phyloP scores from a whole-genome alignment of 352 stramenopile genomes.

The Phytophthora tentaculata region DNA sequence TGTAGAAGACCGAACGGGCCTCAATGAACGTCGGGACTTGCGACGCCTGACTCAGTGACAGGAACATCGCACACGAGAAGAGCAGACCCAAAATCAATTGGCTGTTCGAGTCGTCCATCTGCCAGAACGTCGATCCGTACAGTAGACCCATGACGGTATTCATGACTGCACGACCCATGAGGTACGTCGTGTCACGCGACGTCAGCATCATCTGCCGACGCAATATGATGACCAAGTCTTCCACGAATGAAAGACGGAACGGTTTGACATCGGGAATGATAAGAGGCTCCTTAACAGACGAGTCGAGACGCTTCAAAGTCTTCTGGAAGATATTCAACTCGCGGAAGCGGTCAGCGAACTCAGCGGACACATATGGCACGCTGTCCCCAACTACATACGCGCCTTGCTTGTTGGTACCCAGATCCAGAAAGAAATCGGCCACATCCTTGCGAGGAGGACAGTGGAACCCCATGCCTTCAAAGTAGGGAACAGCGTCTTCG shows the following conservation, averaged over 20 bases:
- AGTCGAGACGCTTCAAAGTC: conserved; percentile 45
- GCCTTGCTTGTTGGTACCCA: conserved; percentile 27
- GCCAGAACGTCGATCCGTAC: conserved; percentile 71
- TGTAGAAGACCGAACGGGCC: conserved; percentile 84
- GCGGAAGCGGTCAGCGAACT: conserved; percentile 58
- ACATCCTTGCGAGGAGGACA: conserved; percentile 30
- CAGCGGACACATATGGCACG: conserved; percentile 28
- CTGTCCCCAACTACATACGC: conserved; percentile 11
- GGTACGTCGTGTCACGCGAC: conserved; percentile 56
- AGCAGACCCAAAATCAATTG: conserved; percentile 84
- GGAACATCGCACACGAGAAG: conserved; percentile 88
- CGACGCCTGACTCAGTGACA: conserved; percentile 78
- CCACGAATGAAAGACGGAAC: conserved; percentile 52
- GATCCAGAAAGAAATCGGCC: conserved; percentile 29
- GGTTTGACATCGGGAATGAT: conserved; percentile 16
- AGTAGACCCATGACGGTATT: conserved; percentile 63
- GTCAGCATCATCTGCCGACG: conserved; percentile 75
- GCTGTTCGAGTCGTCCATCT: conserved; percentile 54
- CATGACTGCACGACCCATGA: conserved; percentile 55
- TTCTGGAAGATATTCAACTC: conserved; percentile 53
- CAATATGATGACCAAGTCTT: conserved; percentile 48
- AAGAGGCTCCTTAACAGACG: conserved; percentile 33
- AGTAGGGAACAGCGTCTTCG: conserved; percentile 47
- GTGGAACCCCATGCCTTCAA: conserved; percentile 50
- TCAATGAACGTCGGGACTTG: conserved; percentile 86